Base-by-base conservation (phyloP, 179 eudicot genomes). In the Silene vulgaris region DNA sequence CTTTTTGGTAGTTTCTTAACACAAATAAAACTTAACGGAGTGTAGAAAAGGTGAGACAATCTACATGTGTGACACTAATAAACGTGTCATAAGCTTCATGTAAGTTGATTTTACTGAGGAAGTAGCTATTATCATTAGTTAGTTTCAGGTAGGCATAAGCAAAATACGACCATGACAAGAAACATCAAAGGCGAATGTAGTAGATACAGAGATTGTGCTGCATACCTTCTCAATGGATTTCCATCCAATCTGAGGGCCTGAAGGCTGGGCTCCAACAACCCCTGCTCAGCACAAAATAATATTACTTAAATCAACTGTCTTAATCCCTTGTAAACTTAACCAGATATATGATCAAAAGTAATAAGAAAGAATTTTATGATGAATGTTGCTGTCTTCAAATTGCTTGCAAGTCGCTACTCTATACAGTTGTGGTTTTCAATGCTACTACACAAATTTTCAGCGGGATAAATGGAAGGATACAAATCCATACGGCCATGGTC, bases 241-340 rank as follows among this genome's bases (percentile, higher is more conserved):
- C 99, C 99, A 70, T 86, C 93, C 76, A 95, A 88, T 83, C 88
- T 90, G 78, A 95, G 84, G 73, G 88, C 97, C 78, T 95, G 99
- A 74, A 95, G 87, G 81, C 77, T 88, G 64, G 91, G 84, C 85
- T 95, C 99, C 80, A 95, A 96, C 80, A 90, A 75, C 37, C 99
- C 99, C 99, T 95, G 91, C 76, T 75, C 80, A 80, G 79, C 30
- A 80, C 48, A 32, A 16, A 8, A 59, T 7, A 57, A 17, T 16
- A 74, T 21, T 35, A 37, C 28, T 7, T 7, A 40, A 40, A 23
- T 26, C 21, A 45, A 71, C 20, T 43, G 72, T 19, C 60, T 1
- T 57, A 62, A 19, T 43, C n/a, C 50, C 29, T 9, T 16, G 32
- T 48, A 69, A 50, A 70, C 23, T 12, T 50, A 50, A 52, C 63